A percentile compares a stretch with the other conserved stretches of the same genome.
phyloP scores from a whole-genome alignment of 768 basidiomycete species.

The Boletus pseudo-olivaceus region DNA sequence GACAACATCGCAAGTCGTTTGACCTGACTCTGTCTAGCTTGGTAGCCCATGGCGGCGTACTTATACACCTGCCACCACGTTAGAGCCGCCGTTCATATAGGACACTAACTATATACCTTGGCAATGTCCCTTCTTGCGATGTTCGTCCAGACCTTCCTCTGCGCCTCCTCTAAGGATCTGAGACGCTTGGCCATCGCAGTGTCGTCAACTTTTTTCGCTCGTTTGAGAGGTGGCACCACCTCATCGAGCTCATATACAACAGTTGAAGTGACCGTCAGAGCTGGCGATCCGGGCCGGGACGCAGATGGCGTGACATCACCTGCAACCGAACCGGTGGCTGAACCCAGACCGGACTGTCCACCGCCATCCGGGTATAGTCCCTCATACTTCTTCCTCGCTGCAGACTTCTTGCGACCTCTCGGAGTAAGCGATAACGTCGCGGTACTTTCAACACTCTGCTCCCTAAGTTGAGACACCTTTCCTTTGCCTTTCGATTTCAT shows the following conservation, averaged over 20 bases:
- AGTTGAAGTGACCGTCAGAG: conserved; percentile 47
- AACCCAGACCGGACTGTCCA: conserved; percentile 46
- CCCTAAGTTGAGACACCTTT: conserved; percentile 46
- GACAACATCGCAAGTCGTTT: conserved; percentile 76
- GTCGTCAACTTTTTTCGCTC: conserved; percentile 76
- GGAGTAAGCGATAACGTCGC: conserved; percentile 38
- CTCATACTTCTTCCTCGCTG: conserved; percentile 55
- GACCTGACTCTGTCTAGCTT: conserved; percentile 61
- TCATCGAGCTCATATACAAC: conserved; percentile 74
- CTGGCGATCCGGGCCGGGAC: conserved; percentile 71
- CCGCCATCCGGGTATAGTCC: conserved; percentile 48
- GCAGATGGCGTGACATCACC: conserved; percentile 70
- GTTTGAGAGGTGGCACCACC: conserved; percentile 63
- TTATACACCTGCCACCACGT: conserved; percentile 63
- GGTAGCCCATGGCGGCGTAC: conserved; percentile 64
- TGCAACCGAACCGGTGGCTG: conserved; percentile 47
- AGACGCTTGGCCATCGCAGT: conserved; percentile 68
- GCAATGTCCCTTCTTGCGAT: conserved; percentile 82
- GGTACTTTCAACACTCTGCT: conserved; percentile 57
- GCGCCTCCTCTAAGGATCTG: conserved; percentile 75
- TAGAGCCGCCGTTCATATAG: conserved; percentile 1
- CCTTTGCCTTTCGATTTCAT: conserved; percentile 49
- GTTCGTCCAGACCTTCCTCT: conserved; percentile 86
- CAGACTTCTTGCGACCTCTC: conserved; percentile 55
- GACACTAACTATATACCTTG: conserved; percentile 47